Conservation (phyloP, 306 rosid species). For the Urtica urens region DNA sequence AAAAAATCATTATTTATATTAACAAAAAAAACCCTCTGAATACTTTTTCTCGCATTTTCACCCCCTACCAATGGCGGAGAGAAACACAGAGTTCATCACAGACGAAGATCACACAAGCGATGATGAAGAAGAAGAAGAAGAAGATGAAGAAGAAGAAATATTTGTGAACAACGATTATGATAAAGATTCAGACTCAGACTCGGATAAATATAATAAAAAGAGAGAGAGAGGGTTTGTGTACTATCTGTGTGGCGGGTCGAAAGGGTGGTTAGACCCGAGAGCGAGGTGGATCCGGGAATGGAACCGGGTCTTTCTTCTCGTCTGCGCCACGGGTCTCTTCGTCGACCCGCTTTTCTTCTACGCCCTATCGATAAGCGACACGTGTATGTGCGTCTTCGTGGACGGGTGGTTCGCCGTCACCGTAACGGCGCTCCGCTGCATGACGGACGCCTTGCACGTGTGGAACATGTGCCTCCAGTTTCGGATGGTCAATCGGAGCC, state of each 20-base stretch:
- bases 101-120: conserved; percentile 12
- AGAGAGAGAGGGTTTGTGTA: background rate
- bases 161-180: too few species aligned
- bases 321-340: conserved; percentile 55
- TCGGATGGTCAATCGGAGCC: conserved; percentile 40
- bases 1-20: background rate
- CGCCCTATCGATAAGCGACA: conserved; percentile 60
- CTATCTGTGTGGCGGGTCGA: background rate
- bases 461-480: conserved; percentile 90
- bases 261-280: conserved; percentile 38
- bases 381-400: conserved; percentile 66
- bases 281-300: conserved; percentile 71
- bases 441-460: conserved; percentile 77
- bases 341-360: conserved; percentile 90
- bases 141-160: background rate
- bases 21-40: background rate
- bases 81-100: conserved; percentile 21
- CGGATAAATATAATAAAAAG: background rate
- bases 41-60: background rate
- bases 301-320: conserved; percentile 68
- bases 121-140: background rate
- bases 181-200: too few species aligned
- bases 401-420: conserved; percentile 89
- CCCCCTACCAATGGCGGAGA: conserved; percentile 25
- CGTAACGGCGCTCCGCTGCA: conserved; percentile 89